phyloP scores from a whole-genome alignment of 176 grass and related monocot genomes.

The Tillandsia leiboldiana region DNA sequence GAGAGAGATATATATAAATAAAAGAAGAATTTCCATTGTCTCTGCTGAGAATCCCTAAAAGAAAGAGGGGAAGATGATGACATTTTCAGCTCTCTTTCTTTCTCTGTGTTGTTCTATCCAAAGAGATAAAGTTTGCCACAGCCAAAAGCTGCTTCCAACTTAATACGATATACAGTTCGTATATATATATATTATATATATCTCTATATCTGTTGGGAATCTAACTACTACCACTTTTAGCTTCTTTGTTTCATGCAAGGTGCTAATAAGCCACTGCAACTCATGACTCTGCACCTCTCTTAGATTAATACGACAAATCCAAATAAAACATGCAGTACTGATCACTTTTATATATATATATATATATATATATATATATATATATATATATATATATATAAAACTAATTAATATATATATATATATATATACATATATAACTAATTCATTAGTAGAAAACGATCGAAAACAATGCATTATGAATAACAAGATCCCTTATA shows the following conservation, averaged over 20 bases:
- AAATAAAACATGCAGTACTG: background rate
- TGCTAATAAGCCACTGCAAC: too few relatives aligned
- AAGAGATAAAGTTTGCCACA: slow-evolving; percentile 16
- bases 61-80: slow-evolving; percentile 28
- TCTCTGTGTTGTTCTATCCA: too few relatives aligned
- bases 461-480: slow-evolving; percentile 1
- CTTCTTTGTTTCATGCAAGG: too few relatives aligned
- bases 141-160: slow-evolving; percentile 34
- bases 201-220: too few relatives aligned
- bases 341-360: slow-evolving; percentile 11
- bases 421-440: slow-evolving; percentile 28
- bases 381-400: slow-evolving; percentile 25
- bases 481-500: slow-evolving; percentile 19
- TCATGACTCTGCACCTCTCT: too few relatives aligned
- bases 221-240: too few relatives aligned
- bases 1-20: background rate
- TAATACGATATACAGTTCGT: background rate
- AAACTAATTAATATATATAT: too few relatives aligned
- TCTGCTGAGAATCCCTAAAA: background rate
- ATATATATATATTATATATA: background rate
- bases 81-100: slow-evolving; percentile 30
- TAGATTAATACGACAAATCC: background rate
- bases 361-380: slow-evolving; percentile 39
- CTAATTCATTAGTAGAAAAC: slow-evolving; percentile 9
- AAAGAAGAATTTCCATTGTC: background rate